Conservation (phyloP, 2,329 filamentous ascomycete genomes). For the Xylaria sp. region DNA sequence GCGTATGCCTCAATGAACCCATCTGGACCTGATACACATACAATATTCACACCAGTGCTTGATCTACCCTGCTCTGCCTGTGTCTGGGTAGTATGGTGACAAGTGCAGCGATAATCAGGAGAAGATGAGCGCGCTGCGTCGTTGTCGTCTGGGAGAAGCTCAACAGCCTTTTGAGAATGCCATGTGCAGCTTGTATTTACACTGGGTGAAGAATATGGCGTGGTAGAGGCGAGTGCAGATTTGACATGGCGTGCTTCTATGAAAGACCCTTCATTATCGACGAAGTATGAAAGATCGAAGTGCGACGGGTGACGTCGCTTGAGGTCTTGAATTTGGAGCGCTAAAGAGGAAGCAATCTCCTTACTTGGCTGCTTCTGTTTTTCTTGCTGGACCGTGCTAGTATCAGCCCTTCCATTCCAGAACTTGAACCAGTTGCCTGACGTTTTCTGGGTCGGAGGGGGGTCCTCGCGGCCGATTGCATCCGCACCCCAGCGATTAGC, state of each 20-base stretch:
- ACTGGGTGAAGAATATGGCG: conserved; percentile 27
- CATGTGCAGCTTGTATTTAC: conserved; percentile 41
- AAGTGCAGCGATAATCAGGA: conserved; percentile 37
- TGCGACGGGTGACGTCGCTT: conserved; percentile 66
- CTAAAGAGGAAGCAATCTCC: conserved; percentile 40
- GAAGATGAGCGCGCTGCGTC: conserved; percentile 41
- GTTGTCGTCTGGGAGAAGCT: conserved; percentile 44
- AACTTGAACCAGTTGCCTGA: conserved; percentile 31
- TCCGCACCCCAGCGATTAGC: conserved; percentile 76
- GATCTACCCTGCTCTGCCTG: conserved; percentile 26
- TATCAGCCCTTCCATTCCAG: conserved; percentile 35
- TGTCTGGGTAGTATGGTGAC: conserved; percentile 42
- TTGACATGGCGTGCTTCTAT: conserved; percentile 67
- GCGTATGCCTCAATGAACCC: conserved; percentile 87
- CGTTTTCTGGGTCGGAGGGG: background rate
- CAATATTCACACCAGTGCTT: conserved; percentile 66
- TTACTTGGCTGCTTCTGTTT: background rate
- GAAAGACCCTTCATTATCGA: conserved; percentile 80
- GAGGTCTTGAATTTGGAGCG: conserved; percentile 69
- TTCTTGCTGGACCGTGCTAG: conserved; percentile 37
- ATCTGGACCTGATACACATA: conserved; percentile 91
- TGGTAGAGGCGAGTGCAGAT: conserved; percentile 44
- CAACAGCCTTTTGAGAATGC: conserved; percentile 45
- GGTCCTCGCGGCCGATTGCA: conserved; percentile 64
- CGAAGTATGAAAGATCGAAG: conserved; percentile 77